Evolutionary conservation across 2,329 filamentous ascomycete species (phyloP).

Genomic region (Fusarium keratoplasticum): DNA sequence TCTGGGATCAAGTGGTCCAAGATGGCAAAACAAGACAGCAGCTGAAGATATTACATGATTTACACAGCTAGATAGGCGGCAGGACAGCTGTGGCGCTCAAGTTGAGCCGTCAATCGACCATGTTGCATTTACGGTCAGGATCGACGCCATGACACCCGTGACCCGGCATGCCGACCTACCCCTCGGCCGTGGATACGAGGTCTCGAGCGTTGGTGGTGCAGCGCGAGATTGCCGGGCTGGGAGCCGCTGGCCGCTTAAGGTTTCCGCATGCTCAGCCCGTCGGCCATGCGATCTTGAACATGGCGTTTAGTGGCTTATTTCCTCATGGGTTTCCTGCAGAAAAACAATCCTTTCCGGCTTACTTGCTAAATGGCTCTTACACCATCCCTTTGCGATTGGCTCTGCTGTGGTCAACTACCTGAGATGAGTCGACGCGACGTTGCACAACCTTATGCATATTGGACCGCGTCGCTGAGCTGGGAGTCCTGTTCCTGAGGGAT

Average conservation of each 20-base stretch:
- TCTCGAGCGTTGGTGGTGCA: slow-evolving; percentile 17
- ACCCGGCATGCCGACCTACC: slow-evolving; percentile 28
- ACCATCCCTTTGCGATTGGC: slow-evolving; percentile 18
- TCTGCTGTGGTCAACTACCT: not conserved
- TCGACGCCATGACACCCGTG: slow-evolving; percentile 25
- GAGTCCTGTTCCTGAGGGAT: not conserved
- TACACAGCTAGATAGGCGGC: slow-evolving; percentile 1
- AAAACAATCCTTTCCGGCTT: slow-evolving; percentile 1
- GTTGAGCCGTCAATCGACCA: slow-evolving; percentile 24
- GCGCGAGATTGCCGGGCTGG: slow-evolving; percentile 8
- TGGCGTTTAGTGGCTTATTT: slow-evolving; percentile 19
- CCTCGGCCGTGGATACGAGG: slow-evolving; percentile 32
- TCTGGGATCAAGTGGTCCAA: slow-evolving; percentile 20
- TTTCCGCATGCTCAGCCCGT: slow-evolving; percentile 24
- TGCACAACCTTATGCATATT: slow-evolving; percentile 27
- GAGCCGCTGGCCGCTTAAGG: slow-evolving; percentile 12
- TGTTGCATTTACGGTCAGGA: slow-evolving; percentile 33
- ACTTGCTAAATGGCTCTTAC: slow-evolving; percentile 5
- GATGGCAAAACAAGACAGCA: slow-evolving; percentile 12
- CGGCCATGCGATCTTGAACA: slow-evolving; percentile 7
- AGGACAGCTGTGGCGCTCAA: slow-evolving; percentile 30
- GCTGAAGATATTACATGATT: slow-evolving; percentile 18
- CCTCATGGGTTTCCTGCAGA: slow-evolving; percentile 19
- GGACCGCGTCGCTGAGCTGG: slow-evolving; percentile 3
- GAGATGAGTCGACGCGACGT: slow-evolving; percentile 16